Percentiles rank a stretch among this genome's conserved stretches.
Evolutionary conservation across 805 yeast genomes (phyloP).

Genomic region (Wickerhamomyces ciferrii): DNA sequence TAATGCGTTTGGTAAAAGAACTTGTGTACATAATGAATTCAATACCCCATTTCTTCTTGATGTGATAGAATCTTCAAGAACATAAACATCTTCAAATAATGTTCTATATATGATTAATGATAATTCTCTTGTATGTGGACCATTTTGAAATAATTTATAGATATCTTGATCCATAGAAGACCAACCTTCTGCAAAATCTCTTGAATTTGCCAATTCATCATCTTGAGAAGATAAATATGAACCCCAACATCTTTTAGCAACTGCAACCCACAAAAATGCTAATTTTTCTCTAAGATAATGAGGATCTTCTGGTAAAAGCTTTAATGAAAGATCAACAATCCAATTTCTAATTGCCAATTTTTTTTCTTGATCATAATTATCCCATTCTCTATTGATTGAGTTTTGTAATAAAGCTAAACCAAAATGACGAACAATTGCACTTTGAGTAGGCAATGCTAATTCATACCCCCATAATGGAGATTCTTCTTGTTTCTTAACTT

Average conservation of each 20-base stretch:
- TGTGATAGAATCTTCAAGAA: slow-evolving; percentile 89
- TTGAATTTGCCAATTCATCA: slow-evolving; percentile 31
- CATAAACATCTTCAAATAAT: slow-evolving; percentile 86
- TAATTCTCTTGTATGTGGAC: slow-evolving; percentile 64
- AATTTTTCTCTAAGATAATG: slow-evolving; percentile 86
- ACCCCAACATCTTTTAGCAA: slow-evolving; percentile 93
- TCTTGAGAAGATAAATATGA: slow-evolving; percentile 40
- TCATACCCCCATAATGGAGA: slow-evolving; percentile 93
- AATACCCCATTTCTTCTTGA: slow-evolving; percentile 71
- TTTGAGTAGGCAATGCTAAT: slow-evolving; percentile 59
- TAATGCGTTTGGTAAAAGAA: slow-evolving; percentile 66
- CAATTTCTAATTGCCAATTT: slow-evolving; percentile 70
- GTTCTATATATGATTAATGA: slow-evolving; percentile 76
- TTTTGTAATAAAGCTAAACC: slow-evolving; percentile 78
- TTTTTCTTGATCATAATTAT: slow-evolving; percentile 51
- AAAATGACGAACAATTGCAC: slow-evolving; percentile 79
- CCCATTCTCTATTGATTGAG: slow-evolving; percentile 54
- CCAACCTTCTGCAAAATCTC: slow-evolving; percentile 69
- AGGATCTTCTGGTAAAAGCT: slow-evolving; percentile 64
- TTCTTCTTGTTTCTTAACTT: slow-evolving; percentile 70
- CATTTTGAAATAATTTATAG: slow-evolving; percentile 66
- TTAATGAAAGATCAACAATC: slow-evolving; percentile 73
- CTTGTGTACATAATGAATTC: slow-evolving; percentile 78
- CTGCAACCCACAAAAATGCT: slow-evolving; percentile 85
- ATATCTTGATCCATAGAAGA: slow-evolving; percentile 77